These are phyloP conservation scores for Mesotaenium endlicherianum DNA, from an alignment of 139 green algal species.

Conservation along the genomic window DNA sequence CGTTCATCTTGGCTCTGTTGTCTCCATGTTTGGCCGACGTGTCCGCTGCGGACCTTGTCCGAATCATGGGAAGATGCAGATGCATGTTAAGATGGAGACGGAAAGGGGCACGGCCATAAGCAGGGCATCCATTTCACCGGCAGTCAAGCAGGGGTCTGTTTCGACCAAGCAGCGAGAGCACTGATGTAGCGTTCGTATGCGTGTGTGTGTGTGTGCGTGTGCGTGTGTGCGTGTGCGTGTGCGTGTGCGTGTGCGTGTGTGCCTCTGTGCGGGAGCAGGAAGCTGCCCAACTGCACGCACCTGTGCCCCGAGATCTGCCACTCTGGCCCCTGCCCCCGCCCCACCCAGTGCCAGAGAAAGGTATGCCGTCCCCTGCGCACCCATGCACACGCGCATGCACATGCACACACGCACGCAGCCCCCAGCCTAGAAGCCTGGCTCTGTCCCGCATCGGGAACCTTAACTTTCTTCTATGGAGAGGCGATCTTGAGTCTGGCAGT, in stretches of 20 bases:
- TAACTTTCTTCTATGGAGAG: conserved; percentile 1
- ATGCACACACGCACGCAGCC: neutral
- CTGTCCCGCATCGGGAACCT: neutral
- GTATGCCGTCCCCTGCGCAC: neutral
- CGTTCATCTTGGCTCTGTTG: too few species aligned
- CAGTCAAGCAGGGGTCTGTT: neutral
- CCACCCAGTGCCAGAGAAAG: conserved; percentile 44
- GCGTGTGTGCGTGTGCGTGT: neutral
- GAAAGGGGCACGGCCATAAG: too few species aligned
- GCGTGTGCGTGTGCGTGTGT: neutral
- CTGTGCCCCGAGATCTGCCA: conserved; percentile 47
- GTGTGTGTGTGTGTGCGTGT: neutral
- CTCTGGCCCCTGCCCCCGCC: conserved; percentile 26
- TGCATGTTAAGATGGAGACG: too few species aligned
- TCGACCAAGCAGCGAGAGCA: neutral
- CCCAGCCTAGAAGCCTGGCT: neutral
- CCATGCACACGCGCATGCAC: neutral
- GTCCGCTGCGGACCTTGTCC: too few species aligned
- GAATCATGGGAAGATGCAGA: too few species aligned
- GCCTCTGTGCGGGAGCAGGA: conserved; percentile 9
- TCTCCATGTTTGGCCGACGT: too few species aligned
- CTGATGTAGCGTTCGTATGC: neutral
- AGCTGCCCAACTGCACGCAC: conserved; percentile 46
- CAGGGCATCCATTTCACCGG: too few species aligned
- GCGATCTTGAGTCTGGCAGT: neutral